Evolutionary conservation across 257 asterid species (phyloP).

Genomic region (Ehretia macrophylla): DNA sequence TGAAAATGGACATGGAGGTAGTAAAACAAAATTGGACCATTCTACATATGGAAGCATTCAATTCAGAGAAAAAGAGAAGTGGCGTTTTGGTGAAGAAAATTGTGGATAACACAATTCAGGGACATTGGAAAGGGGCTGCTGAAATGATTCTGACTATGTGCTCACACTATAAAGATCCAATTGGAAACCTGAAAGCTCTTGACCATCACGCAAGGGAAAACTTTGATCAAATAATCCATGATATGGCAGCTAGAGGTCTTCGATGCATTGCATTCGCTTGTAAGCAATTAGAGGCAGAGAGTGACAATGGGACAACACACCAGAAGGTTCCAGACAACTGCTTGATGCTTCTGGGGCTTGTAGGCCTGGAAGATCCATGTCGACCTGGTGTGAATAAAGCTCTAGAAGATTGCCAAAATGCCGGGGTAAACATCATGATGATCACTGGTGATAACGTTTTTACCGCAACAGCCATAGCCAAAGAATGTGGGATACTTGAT

Average conservation of each 20-base stretch:
- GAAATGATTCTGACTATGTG: conserved; percentile 21
- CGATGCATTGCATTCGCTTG: conserved; percentile 24
- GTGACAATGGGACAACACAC: background rate
- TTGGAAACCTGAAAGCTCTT: conserved; percentile 10
- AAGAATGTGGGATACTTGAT: conserved; percentile 18
- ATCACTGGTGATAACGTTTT: conserved; percentile 23
- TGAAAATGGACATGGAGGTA: conserved; percentile 25
- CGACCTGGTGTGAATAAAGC: conserved; percentile 18
- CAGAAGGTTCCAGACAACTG: conserved; percentile 7
- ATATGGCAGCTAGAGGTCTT: conserved; percentile 25
- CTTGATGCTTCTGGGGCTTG: conserved; percentile 13
- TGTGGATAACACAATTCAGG: conserved; percentile 15
- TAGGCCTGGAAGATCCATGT: conserved; percentile 24
- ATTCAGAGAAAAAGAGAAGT: conserved; percentile 24
- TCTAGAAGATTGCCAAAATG: conserved; percentile 7
- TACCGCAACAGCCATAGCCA: conserved; percentile 22
- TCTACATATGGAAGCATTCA: conserved; percentile 21
- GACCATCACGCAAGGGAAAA: conserved; percentile 1
- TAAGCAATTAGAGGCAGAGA: background rate
- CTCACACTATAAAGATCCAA: conserved; percentile 9
- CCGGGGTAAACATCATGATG: conserved; percentile 21
- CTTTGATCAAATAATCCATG: conserved; percentile 15
- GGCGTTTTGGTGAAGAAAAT: conserved; percentile 15
- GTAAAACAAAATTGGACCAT: conserved; percentile 11
- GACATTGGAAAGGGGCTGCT: conserved; percentile 31